phyloP scores from a whole-genome alignment of 1,139 yeast species.

The Sugiyamaella xylanicola region DNA sequence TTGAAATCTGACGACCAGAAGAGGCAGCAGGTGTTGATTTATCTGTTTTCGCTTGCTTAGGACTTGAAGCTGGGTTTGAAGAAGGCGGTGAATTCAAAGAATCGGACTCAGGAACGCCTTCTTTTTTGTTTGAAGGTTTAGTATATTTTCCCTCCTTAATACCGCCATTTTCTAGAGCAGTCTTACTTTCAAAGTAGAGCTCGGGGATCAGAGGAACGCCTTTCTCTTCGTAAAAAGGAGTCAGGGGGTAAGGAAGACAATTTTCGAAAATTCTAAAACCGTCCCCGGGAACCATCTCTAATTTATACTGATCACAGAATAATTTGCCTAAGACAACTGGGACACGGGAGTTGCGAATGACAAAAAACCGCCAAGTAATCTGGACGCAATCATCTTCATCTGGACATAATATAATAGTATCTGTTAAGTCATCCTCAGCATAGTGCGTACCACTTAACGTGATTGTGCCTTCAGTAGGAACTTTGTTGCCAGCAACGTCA shows the following conservation, averaged over 20 bases:
- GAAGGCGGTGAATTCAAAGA: neutral
- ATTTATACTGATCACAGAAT: neutral
- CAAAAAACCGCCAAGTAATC: conserved; percentile 1
- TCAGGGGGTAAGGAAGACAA: neutral
- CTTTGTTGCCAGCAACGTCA: conserved; percentile 6
- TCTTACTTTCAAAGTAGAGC: neutral
- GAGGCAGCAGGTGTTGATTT: neutral
- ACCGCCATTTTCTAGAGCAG: neutral
- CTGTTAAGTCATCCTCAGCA: neutral
- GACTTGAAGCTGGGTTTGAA: neutral
- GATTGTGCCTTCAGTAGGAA: conserved; percentile 3
- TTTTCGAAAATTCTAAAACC: neutral
- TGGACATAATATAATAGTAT: neutral
- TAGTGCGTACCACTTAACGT: neutral
- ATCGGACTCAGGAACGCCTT: neutral
- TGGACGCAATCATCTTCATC: neutral
- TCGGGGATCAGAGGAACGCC: conserved; percentile 4
- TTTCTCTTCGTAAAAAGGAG: neutral
- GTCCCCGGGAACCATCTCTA: no score
- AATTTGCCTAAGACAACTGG: conserved; percentile 1
- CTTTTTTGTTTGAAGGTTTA: neutral
- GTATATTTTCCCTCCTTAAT: neutral
- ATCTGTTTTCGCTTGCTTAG: neutral
- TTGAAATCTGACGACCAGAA: no score
- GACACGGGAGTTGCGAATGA: neutral